These are phyloP conservation scores for Phytopythium mirpurense DNA, from an alignment of 352 stramenopile species.

Conservation along the genomic window DNA sequence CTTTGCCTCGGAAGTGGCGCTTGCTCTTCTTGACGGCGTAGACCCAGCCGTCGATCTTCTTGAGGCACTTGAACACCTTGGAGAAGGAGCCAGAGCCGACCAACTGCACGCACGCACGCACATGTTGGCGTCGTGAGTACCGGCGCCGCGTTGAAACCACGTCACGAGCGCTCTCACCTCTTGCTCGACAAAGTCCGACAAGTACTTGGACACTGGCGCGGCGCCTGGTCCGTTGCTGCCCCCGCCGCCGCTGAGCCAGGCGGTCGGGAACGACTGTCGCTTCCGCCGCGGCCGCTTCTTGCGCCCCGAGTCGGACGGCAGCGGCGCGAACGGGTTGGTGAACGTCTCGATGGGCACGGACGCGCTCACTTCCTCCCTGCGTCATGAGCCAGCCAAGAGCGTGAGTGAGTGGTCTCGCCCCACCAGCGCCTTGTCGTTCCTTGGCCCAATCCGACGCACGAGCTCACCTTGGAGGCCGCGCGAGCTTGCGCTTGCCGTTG, in stretches of 20 bases:
- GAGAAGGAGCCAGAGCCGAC: slow-evolving; percentile 84
- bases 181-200: slow-evolving; percentile 75
- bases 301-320: slow-evolving; percentile 39
- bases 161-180: slow-evolving; percentile 22
- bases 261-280: slow-evolving; percentile 56
- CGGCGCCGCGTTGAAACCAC: too few species aligned
- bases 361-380: slow-evolving; percentile 3
- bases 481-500: slow-evolving; percentile 9
- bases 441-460: too few species aligned
- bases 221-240: slow-evolving; percentile 4
- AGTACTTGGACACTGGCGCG: slow-evolving; percentile 64
- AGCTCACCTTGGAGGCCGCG: slow-evolving; percentile 6
- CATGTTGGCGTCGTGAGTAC: neutral
- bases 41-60: slow-evolving; percentile 84
- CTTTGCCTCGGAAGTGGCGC: slow-evolving; percentile 71
- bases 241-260: slow-evolving; percentile 25
- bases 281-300: slow-evolving; percentile 64
- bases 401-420: slow-evolving; percentile 2
- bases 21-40: slow-evolving; percentile 89
- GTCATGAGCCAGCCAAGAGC: neutral
- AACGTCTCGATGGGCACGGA: slow-evolving; percentile 38
- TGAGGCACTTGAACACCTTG: slow-evolving; percentile 83
- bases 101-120: slow-evolving; percentile 30
- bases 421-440: too few species aligned
- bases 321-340: slow-evolving; percentile 65